phyloP scores from a whole-genome alignment of 2,329 filamentous ascomycete species.

The Ceratocystis cacaofunesta region DNA sequence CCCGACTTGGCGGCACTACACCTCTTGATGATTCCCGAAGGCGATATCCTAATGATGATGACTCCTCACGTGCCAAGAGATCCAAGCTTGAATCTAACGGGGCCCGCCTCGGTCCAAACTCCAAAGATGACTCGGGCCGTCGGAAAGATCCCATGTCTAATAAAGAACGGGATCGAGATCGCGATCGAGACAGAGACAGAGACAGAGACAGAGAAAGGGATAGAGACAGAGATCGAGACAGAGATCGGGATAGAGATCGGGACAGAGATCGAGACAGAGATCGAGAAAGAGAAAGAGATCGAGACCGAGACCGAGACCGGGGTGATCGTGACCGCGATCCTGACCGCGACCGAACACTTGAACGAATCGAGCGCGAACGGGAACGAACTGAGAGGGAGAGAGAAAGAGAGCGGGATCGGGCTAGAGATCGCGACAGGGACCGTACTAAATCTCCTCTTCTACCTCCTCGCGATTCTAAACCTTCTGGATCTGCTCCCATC shows the following conservation, averaged over 20 bases:
- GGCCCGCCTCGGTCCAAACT: neutral
- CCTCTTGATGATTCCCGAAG: conserved; percentile 1
- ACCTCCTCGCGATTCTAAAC: conserved; percentile 7
- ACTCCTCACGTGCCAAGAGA: neutral
- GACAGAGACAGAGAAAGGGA: conserved; percentile 4
- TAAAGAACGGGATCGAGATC: conserved; percentile 8
- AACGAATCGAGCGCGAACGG: neutral
- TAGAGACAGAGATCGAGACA: neutral
- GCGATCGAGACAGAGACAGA: conserved; percentile 8
- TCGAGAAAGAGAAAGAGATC: neutral
- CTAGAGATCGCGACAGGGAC: conserved; percentile 2
- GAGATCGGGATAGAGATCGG: conserved; percentile 7
- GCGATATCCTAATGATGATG: conserved; percentile 2
- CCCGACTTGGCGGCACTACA: neutral
- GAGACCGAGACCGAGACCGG: conserved; percentile 5
- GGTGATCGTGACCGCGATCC: neutral
- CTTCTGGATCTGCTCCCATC: conserved; percentile 19
- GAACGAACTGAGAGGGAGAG: conserved; percentile 15
- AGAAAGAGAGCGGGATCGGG: neutral
- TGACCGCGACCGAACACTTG: neutral
- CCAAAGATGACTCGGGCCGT: conserved; percentile 2
- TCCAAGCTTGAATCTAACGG: conserved; percentile 6
- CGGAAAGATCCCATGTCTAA: conserved; percentile 4
- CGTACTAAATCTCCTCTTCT: conserved; percentile 6
- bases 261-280: neutral